Evolutionary conservation across 1,139 yeast genomes (phyloP).

Genomic region (Candida dubliniensis): DNA sequence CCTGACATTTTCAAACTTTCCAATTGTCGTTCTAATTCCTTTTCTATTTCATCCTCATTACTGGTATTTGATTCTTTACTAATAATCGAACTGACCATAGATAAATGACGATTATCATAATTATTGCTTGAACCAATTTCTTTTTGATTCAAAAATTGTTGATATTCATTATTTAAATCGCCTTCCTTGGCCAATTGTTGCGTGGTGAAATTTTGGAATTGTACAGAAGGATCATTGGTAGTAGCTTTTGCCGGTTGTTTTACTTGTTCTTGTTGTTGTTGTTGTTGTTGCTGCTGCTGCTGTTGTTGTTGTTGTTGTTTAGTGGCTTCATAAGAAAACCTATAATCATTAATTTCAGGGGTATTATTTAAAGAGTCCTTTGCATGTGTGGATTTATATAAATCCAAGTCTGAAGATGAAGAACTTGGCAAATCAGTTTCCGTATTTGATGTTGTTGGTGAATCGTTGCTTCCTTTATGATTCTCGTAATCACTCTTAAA

Average conservation of each 20-base stretch:
- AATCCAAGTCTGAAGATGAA: slow-evolving; percentile 11
- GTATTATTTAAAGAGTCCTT: slow-evolving; percentile 1
- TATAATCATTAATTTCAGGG: slow-evolving; percentile 1
- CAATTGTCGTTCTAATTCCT: slow-evolving; percentile 43
- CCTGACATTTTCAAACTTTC: slow-evolving; percentile 36
- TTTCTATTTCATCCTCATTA: slow-evolving; percentile 39
- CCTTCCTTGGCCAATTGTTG: slow-evolving; percentile 10
- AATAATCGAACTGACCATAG: slow-evolving; percentile 47
- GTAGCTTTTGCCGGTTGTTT: neutral
- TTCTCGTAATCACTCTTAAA: slow-evolving; percentile 31
- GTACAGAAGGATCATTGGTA: slow-evolving; percentile 14
- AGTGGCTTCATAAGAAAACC: slow-evolving; percentile 8
- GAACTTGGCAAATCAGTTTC: slow-evolving; percentile 12
- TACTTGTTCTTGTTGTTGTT: neutral
- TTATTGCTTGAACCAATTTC: neutral
- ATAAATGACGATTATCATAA: slow-evolving; percentile 28
- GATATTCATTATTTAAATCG: slow-evolving; percentile 24
- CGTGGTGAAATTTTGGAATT: slow-evolving; percentile 17
- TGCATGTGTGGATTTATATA: slow-evolving; percentile 7
- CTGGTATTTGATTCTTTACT: slow-evolving; percentile 34
- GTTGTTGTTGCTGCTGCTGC: no score
- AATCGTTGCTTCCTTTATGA: slow-evolving; percentile 17
- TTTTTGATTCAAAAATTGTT: slow-evolving; percentile 24
- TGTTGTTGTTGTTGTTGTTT: neutral
- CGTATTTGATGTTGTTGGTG: slow-evolving; percentile 10